phyloP scores from a whole-genome alignment of 225 moss, liverwort and hornwort genomes.

The Bryoerythrophyllum caledonicum region DNA sequence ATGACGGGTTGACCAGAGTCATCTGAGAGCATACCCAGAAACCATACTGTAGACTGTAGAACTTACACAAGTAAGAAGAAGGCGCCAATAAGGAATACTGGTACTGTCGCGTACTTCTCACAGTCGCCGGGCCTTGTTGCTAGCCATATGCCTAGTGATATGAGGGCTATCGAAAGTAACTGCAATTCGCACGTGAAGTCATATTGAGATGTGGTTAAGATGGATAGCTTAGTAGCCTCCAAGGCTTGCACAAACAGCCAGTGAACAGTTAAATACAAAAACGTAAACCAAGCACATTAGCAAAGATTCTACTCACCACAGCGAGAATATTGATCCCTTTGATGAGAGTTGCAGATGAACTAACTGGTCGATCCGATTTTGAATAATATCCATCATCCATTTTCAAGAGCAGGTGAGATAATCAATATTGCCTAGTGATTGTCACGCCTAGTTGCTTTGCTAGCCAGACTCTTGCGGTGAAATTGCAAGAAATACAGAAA shows the following conservation, averaged over 20 bases:
- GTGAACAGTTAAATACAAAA: not conserved
- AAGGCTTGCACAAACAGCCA: constrained; percentile 6
- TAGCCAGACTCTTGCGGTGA: not conserved
- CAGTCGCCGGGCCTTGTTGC: constrained; percentile 63
- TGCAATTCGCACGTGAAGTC: constrained; percentile 23
- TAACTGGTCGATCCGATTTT: constrained; percentile 42
- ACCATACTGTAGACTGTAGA: not conserved
- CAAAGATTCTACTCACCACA: constrained; percentile 41
- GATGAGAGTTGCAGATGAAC: constrained; percentile 36
- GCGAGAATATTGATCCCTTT: constrained; percentile 45
- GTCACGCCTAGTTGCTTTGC: not conserved
- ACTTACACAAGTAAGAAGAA: constrained; percentile 59
- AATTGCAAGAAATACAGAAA: constrained; percentile 2
- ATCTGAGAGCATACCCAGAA: not conserved
- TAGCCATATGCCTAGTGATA: constrained; percentile 54
- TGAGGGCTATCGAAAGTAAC: constrained; percentile 47
- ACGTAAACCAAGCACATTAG: constrained; percentile 12
- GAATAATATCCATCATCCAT: constrained; percentile 45
- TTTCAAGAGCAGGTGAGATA: constrained; percentile 15
- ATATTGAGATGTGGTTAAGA: not conserved
- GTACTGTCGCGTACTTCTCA: constrained; percentile 53
- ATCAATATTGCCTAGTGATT: not conserved
- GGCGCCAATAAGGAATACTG: constrained; percentile 52
- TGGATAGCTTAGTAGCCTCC: not conserved
- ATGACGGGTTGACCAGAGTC: not conserved